Evolutionary conservation across 345 rosid genomes (phyloP).

Genomic region (Mallotus nudiflorus): DNA sequence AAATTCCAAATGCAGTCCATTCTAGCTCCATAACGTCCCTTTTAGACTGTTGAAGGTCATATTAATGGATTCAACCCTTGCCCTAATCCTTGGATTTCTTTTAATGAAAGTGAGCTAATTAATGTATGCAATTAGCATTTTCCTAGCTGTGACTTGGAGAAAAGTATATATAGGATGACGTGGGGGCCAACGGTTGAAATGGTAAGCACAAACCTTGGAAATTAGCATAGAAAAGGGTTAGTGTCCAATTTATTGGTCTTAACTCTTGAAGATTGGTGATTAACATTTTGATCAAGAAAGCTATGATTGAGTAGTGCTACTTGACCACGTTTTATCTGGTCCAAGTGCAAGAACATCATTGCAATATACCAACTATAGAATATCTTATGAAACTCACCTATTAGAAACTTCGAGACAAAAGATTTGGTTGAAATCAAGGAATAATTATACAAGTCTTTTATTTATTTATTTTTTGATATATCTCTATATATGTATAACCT

Average conservation of each 20-base stretch:
- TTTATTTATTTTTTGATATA: background rate
- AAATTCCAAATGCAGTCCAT: constrained; percentile 13
- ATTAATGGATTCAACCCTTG: background rate
- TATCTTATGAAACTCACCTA: background rate
- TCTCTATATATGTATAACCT: background rate
- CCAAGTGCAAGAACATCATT: background rate
- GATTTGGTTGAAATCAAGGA: constrained; percentile 1
- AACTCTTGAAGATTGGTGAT: constrained; percentile 5
- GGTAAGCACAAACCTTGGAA: constrained; percentile 1
- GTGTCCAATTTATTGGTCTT: constrained; percentile 11
- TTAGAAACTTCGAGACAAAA: background rate
- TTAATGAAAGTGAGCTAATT: too few relatives aligned
- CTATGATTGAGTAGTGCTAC: background rate
- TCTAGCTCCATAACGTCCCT: constrained; percentile 15
- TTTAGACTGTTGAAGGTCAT: constrained; percentile 18
- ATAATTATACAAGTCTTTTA: too few relatives aligned
- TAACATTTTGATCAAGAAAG: constrained; percentile 6
- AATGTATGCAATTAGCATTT: too few relatives aligned
- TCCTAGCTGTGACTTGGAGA: too few relatives aligned
- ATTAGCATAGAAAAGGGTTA: background rate
- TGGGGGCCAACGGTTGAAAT: constrained; percentile 12
- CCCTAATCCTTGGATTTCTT: too few relatives aligned
- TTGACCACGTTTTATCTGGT: constrained; percentile 16
- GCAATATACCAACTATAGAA: too few relatives aligned
- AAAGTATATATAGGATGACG: background rate